These are phyloP conservation scores for Daldinia sp. DNA, from an alignment of 2,329 filamentous ascomycete species.

Conservation along the genomic window DNA sequence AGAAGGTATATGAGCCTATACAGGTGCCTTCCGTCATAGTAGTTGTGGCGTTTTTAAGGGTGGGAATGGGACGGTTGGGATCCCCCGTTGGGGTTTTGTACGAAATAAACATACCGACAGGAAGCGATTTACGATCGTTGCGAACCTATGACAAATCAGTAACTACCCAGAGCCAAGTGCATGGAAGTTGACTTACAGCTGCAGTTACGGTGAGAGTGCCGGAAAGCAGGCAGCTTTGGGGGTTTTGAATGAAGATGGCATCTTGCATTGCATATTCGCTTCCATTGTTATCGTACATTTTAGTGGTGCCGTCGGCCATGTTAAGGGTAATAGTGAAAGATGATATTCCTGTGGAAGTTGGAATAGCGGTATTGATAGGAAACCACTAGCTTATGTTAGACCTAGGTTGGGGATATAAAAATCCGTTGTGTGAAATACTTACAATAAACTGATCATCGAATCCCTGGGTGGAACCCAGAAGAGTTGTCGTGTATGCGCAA, in stretches of 20 bases:
- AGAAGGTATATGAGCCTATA: conserved; percentile 63
- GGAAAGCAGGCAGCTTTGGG: conserved; percentile 67
- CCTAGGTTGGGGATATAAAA: background rate
- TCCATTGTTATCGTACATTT: conserved; percentile 68
- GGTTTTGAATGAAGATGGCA: conserved; percentile 65
- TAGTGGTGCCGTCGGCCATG: conserved; percentile 59
- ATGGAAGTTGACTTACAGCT: conserved; percentile 49
- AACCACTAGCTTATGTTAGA: conserved; percentile 52
- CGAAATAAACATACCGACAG: conserved; percentile 58
- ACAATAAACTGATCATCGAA: conserved; percentile 72
- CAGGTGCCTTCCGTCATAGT: conserved; percentile 59
- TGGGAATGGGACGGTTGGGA: conserved; percentile 58
- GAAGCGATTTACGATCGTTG: conserved; percentile 59
- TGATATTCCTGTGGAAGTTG: conserved; percentile 70
- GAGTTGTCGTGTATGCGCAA: conserved; percentile 60
- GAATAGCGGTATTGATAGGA: conserved; percentile 63
- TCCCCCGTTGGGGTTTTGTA: conserved; percentile 57
- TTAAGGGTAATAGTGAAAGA: conserved; percentile 68
- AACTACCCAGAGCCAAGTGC: background rate
- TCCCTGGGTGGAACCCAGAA: conserved; percentile 64
- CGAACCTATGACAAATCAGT: conserved; percentile 53
- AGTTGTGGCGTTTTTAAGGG: conserved; percentile 55
- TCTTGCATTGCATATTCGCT: conserved; percentile 67
- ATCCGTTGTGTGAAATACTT: conserved; percentile 38
- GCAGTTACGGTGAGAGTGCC: conserved; percentile 61